phyloP scores from a whole-genome alignment of 192 early-diverging fungal genomes.

The Coemansia sp. region DNA sequence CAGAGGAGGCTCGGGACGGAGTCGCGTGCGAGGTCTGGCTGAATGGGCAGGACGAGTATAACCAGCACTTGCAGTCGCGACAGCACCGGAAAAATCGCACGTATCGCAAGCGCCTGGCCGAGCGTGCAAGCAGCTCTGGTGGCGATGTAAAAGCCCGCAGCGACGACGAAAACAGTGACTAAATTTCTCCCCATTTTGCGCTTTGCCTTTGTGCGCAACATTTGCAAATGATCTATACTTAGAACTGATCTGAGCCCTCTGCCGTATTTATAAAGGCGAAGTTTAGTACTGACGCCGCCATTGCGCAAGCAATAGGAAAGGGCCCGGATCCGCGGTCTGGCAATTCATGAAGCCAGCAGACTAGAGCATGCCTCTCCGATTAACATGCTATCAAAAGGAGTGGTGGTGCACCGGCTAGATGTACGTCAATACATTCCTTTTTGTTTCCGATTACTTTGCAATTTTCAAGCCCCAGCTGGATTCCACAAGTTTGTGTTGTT shows the following conservation, averaged over 20 bases:
- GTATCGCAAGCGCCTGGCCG: slow-evolving; percentile 32
- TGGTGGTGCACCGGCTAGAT: not conserved
- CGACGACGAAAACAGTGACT: not conserved
- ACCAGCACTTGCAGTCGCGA: slow-evolving; percentile 69
- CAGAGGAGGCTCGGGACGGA: slow-evolving; percentile 42
- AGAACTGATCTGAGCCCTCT: not conserved
- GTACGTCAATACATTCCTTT: not conserved
- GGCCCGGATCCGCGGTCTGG: not conserved
- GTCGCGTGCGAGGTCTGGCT: slow-evolving; percentile 52
- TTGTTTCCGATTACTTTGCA: not conserved
- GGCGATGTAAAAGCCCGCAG: not conserved
- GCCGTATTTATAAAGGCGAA: not conserved
- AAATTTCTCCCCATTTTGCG: not conserved
- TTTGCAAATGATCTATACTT: not conserved
- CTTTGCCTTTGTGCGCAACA: not conserved
- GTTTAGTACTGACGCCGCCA: not conserved
- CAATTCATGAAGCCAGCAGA: not conserved
- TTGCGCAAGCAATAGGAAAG: not conserved
- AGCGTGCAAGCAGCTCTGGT: not conserved
- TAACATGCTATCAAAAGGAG: not conserved
- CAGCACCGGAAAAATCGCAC: slow-evolving; percentile 60
- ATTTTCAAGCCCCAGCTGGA: not conserved
- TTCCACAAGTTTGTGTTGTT: not conserved
- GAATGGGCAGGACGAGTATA: slow-evolving; percentile 75
- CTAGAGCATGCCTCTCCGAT: not conserved